Conservation (phyloP, 164 flowering plant species). For the Berberis thunbergii region DNA sequence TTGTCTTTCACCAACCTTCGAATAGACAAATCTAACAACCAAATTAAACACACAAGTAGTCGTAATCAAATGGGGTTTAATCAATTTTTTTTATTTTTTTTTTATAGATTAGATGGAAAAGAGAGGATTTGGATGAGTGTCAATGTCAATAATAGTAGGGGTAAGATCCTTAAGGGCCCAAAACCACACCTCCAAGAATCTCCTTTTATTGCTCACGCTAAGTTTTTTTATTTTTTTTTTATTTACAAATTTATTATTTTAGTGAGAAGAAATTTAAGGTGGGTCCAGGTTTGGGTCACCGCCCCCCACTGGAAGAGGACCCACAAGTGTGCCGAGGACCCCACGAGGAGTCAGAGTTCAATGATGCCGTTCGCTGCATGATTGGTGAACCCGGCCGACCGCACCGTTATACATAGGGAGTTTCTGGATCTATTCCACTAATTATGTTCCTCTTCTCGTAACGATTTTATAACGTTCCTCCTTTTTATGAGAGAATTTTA, state of each 20-base stretch:
- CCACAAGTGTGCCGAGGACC: not conserved
- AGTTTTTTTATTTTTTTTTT: slow-evolving; percentile 10
- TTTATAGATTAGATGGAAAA: slow-evolving; percentile 3
- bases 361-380: too few relatives aligned
- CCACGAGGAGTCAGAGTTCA: slow-evolving; percentile 1
- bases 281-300: not conserved
- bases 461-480: too few relatives aligned
- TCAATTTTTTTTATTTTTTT: too few relatives aligned
- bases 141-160: slow-evolving; percentile 6
- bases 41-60: too few relatives aligned
- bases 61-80: too few relatives aligned
- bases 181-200: slow-evolving; percentile 12
- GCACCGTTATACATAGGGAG: slow-evolving; percentile 14
- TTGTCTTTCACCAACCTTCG: too few relatives aligned
- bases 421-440: not conserved
- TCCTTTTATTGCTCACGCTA: slow-evolving; percentile 22
- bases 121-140: slow-evolving; percentile 10
- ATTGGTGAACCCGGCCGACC: slow-evolving; percentile 9
- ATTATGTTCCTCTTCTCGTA: too few relatives aligned
- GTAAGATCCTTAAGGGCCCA: not conserved
- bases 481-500: too few relatives aligned
- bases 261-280: not conserved
- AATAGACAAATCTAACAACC: too few relatives aligned
- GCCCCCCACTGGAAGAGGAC: not conserved
- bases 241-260: not conserved